Evolutionary conservation across 1,284 basidiomycete species (phyloP), one percentile per base, ranked within the genome.

Genomic region (Marasmius fiardii): DNA sequence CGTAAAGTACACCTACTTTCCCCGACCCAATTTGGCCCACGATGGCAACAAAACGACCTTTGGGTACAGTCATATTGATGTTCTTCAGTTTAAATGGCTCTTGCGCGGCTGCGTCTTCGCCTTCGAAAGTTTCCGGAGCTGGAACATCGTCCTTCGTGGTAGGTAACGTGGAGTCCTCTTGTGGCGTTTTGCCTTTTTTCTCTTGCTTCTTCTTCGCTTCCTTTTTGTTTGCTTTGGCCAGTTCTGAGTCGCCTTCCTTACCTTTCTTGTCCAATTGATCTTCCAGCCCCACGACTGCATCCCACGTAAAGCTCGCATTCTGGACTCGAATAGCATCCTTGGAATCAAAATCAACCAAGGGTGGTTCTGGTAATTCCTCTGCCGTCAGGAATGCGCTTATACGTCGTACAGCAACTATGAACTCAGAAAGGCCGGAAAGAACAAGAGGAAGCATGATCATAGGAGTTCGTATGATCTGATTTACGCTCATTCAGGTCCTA

Each of bases 21-120:
- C 89, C 89, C 12, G 81, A 85, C 0, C 88, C 90, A 39, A 91
- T 83, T 2, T 78, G 74, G 7, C 90, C 89, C 14, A 92, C 87
- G 50, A 92, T 82, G 0, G 84, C 88, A 2, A 88, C 80, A 34
- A 91, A 85, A 7, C 82, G 70, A 1, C 88, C 87, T 59, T 74
- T 78, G 3, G 81, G 80, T 39, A 91, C 72, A 44, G 71, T 67
- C n/a, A 91, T 62, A 58, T 79, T 74, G 59, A 91, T 70, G 60
- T 81, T 72, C 31, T 76, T 74, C 31, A 92, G 65, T 62, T 79
- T 76, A 65, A 90, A 90, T 26, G 88, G 85, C 57, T 76, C 53
- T 63, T 62, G 54, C 33, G 63, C 64, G 12, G 61, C 54, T 23
- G 31, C 57, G 57, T 64, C n/a, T n/a, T n/a, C 55, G 55, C 63